Base-by-base conservation (phyloP, 345 rosid species). In the Gossypium raimondii region DNA sequence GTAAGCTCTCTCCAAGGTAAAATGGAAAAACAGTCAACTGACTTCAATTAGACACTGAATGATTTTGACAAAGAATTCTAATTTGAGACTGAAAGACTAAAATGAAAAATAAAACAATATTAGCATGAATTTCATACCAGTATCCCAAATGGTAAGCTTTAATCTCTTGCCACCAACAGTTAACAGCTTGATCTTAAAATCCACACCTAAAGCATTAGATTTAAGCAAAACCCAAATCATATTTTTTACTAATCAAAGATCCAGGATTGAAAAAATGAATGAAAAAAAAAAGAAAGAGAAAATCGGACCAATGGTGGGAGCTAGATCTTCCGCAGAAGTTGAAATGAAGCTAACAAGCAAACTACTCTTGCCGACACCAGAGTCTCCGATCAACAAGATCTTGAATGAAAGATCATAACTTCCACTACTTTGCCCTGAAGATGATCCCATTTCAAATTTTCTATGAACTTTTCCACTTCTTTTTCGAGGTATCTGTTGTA, bases 291-390 rank as follows among this genome's bases (percentile, higher is more conserved):
- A 56, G 13, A 16, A 69, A 66, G 3, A 11, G 12, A 18, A 61
- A 74, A 29, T 34, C 24, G 29, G 44, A 94, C 98, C 98, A 70
- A 94, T 91, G 64, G 98, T 94, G 61, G 97, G 97, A 73, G 95
- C 78, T 79, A 87, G 92, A 91, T 88, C 94, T 75, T 87, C 94
- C 7, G 78, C 82, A 29, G 97, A 80, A 72, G 73, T 75, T 57
- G 98, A 91, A 81, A 94, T 94, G 92, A 94, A 94, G 84, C 95
- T 92, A 59, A 94, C 93, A 85, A 92, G 97, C 73, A 94, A 91
- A 72, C 97, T 89, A 81, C 98, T 94, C 84, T 94, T 94, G 75
- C 98, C 98, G 73, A 94, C 98, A 63, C 90, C 92, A 11, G 98
- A 92, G 81, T 92, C 98, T 17, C 98, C 98, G 74, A 94, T 91